Evolutionary conservation across 495 filamentous ascomycete genomes (phyloP).

Genomic region (Penicillium robsamsonii): DNA sequence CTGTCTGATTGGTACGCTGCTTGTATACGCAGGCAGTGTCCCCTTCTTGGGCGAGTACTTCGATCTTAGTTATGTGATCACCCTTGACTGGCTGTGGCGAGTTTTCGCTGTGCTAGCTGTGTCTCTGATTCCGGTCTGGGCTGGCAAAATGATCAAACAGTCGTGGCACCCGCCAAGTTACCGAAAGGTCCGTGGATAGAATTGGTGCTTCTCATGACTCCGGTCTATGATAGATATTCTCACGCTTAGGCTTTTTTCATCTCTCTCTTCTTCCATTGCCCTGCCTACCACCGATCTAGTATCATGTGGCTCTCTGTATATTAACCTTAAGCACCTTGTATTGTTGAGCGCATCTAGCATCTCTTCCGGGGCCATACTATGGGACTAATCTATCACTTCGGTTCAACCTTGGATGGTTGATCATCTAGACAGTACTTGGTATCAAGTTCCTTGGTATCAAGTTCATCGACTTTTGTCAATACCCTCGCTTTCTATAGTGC

Average conservation of each 20-base stretch:
- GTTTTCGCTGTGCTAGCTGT: conserved; percentile 76
- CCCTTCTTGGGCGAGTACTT: conserved; percentile 90
- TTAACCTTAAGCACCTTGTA: neutral
- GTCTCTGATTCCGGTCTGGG: conserved; percentile 80
- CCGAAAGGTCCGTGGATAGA: conserved; percentile 77
- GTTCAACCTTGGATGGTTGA: neutral
- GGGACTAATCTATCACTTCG: neutral
- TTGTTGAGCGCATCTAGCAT: neutral
- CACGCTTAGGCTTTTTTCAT: neutral
- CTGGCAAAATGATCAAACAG: conserved; percentile 76
- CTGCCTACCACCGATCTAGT: conserved; percentile 2
- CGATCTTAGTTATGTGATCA: conserved; percentile 77
- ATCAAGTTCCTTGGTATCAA: neutral
- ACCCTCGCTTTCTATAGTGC: too few relatives aligned
- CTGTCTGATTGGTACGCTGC: conserved; percentile 73
- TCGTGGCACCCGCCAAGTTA: conserved; percentile 91
- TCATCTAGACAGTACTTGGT: neutral
- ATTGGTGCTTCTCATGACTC: neutral
- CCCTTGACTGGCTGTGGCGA: conserved; percentile 82
- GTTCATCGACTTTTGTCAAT: neutral
- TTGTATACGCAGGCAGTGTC: conserved; percentile 75
- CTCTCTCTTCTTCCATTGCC: neutral
- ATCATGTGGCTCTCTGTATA: conserved; percentile 6
- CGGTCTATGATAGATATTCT: neutral
- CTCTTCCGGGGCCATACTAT: neutral